A percentile compares a stretch with the other conserved stretches of the same genome.
Conservation (phyloP, 768 basidiomycete genomes). For the Hemileccinum rubropunctum region DNA sequence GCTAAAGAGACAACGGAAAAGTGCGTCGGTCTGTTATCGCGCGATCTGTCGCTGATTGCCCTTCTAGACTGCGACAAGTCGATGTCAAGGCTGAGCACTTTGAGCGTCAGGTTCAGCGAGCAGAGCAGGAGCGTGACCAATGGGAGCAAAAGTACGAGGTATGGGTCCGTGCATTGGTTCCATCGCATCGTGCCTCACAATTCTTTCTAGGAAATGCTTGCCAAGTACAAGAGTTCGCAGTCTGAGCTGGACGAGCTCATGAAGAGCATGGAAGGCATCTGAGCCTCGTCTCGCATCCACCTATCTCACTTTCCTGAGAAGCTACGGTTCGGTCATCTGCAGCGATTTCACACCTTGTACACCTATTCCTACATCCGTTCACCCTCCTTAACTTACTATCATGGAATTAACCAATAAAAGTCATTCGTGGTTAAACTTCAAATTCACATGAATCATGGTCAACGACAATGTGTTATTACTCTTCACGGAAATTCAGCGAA, state of each 20-base stretch:
- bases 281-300: constrained; percentile 24
- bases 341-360: constrained; percentile 21
- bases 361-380: constrained; percentile 15
- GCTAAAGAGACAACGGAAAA: constrained; percentile 95
- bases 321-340: constrained; percentile 10
- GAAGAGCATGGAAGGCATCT: constrained; percentile 68
- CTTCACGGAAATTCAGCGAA: constrained; percentile 70
- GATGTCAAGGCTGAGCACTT: constrained; percentile 99
- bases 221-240: constrained; percentile 73
- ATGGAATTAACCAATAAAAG: constrained; percentile 15
- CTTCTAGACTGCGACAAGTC: constrained; percentile 80
- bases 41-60: constrained; percentile 19
- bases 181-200: constrained; percentile 2
- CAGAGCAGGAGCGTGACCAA: constrained; percentile 86
- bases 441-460: no score
- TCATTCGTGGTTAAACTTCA: neutral
- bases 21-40: constrained; percentile 48
- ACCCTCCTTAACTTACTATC: constrained; percentile 21
- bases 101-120: constrained; percentile 83
- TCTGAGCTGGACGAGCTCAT: constrained; percentile 83
- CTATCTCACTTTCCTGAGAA: neutral
- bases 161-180: constrained; percentile 21
- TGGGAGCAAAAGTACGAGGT: constrained; percentile 98
- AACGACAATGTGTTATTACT: constrained; percentile 2
- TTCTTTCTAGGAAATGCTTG: constrained; percentile 56